These are phyloP conservation scores for Tillandsia fasciculata DNA, from an alignment of 176 grass and related monocot species.

Conservation along the genomic window DNA sequence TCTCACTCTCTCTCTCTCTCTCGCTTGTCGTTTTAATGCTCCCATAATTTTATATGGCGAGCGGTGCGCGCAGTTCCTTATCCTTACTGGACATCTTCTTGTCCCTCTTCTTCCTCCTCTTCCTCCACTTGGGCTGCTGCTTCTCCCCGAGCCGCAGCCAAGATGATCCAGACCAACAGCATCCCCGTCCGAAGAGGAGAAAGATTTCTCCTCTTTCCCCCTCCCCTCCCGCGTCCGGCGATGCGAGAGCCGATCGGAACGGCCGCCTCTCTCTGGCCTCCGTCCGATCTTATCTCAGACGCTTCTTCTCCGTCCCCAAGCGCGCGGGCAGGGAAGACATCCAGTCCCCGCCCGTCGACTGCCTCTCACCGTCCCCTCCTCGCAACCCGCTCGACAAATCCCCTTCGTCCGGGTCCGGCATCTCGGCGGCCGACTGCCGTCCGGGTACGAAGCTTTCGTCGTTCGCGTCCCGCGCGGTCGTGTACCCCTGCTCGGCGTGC, in stretches of 20 bases:
- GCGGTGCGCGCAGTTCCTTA: background rate
- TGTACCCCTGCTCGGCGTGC: constrained; percentile 70
- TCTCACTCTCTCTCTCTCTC: no score
- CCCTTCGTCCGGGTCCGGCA: constrained; percentile 28
- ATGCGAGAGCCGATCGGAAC: background rate
- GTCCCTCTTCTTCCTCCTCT: constrained; percentile 44
- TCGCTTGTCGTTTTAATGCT: no score
- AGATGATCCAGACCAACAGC: constrained; percentile 20
- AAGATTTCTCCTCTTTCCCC: constrained; percentile 52
- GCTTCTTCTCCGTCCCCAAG: constrained; percentile 33
- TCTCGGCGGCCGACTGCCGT: background rate
- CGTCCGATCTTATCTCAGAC: constrained; percentile 31
- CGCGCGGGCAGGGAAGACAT: background rate
- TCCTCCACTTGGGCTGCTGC: constrained; percentile 45
- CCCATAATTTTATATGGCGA: background rate
- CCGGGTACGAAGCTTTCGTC: constrained; percentile 13
- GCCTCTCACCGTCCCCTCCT: constrained; percentile 22
- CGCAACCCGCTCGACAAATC: constrained; percentile 22
- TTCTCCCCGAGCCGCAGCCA: constrained; percentile 18
- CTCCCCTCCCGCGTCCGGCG: constrained; percentile 20
- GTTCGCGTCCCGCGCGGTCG: constrained; percentile 32
- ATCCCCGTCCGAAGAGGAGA: constrained; percentile 29
- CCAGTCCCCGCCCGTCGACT: constrained; percentile 12
- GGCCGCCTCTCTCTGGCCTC: constrained; percentile 18
- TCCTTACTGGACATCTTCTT: no score